A percentile compares a stretch with the other conserved stretches of the same genome.
phyloP scores from a whole-genome alignment of 805 yeast species.

The Alloascoidea hylecoeti region DNA sequence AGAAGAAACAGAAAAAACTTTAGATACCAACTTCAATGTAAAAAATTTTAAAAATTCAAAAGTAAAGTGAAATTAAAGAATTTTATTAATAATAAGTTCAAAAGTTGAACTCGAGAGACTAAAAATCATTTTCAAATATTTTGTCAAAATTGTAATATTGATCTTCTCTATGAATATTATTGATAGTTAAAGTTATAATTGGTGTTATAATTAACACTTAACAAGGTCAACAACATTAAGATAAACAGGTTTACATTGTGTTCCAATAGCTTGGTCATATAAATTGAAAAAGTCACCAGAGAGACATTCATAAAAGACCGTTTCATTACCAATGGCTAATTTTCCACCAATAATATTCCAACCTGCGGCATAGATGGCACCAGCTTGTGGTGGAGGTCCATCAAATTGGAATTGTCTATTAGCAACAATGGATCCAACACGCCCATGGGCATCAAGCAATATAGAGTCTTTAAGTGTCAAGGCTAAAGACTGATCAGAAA shows the following conservation, averaged over 20 bases:
- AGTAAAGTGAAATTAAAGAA: no score
- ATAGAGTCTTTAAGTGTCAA: conserved; percentile 35
- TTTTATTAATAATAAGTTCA: no score
- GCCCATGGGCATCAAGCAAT: conserved; percentile 41
- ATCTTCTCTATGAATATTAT: no score
- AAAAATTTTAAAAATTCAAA: no score
- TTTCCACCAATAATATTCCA: conserved; percentile 33
- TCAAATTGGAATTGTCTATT: conserved; percentile 74
- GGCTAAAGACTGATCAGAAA: conserved; percentile 32
- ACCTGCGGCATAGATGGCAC: conserved; percentile 52
- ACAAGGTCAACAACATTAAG: conserved; percentile 45
- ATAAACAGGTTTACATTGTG: conserved; percentile 49
- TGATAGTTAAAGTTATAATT: no score
- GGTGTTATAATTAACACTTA: conserved; percentile 25
- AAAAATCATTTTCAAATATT: no score
- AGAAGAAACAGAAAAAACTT: no score
- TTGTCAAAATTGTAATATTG: no score
- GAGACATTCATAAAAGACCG: conserved; percentile 58
- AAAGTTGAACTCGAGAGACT: no score
- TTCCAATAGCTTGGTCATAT: conserved; percentile 49
- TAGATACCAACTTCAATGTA: no score
- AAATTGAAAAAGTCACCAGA: conserved; percentile 72
- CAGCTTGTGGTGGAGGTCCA: conserved; percentile 76
- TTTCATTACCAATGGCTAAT: conserved; percentile 49
- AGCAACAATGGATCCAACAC: conserved; percentile 68